Conservation (phyloP, 306 rosid genomes). For the Ziziphus jujuba region DNA sequence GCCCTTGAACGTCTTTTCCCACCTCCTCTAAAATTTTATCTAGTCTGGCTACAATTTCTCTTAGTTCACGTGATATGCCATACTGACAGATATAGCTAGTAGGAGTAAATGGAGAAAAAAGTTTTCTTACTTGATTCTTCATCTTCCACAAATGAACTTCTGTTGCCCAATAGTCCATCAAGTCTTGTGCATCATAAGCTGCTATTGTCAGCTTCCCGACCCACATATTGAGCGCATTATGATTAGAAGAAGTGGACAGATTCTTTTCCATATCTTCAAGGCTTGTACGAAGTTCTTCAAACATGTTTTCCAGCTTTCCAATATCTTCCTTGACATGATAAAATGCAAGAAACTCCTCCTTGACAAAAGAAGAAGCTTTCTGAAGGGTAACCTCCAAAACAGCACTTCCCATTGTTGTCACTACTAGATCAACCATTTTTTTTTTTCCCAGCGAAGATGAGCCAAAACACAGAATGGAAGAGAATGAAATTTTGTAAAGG, state of each 20-base stretch:
- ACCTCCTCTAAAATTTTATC: not conserved
- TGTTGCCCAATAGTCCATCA: conserved; percentile 5
- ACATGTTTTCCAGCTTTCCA: not conserved
- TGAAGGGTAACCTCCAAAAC: not conserved
- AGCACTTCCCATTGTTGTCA: not conserved
- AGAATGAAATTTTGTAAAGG: no score
- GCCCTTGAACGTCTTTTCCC: not conserved
- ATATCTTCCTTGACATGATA: not conserved
- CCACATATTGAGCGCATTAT: not conserved
- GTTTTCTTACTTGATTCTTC: conserved; percentile 9
- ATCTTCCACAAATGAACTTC: not conserved
- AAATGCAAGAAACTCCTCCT: not conserved
- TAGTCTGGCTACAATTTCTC: conserved; percentile 5
- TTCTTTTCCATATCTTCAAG: not conserved
- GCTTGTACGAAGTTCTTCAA: not conserved
- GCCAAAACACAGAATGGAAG: no score
- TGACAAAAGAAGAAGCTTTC: not conserved
- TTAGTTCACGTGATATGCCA: not conserved
- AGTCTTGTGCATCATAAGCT: conserved; percentile 13
- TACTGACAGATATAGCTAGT: not conserved
- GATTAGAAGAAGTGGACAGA: not conserved
- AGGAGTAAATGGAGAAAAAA: not conserved
- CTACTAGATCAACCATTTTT: conserved; percentile 3
- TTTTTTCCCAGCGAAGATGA: no score
- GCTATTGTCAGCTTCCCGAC: not conserved